Conservation (phyloP, 2,329 filamentous ascomycete genomes). For the Curvularia hawaiiensis region DNA sequence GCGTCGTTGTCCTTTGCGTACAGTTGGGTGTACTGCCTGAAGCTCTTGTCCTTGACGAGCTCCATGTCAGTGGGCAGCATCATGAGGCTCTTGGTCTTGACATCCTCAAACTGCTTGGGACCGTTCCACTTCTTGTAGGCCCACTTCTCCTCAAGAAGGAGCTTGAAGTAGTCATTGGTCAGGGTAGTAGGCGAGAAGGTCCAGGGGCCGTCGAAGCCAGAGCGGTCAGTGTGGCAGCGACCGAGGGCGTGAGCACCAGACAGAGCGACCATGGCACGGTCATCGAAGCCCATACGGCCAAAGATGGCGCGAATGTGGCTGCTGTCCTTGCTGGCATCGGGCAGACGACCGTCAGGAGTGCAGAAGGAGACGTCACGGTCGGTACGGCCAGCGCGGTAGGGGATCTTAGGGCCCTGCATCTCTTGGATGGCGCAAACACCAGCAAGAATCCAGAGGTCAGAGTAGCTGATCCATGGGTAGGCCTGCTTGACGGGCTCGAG, state of each 20-base stretch:
- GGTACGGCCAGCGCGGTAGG: slow-evolving; percentile 83
- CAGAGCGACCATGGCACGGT: slow-evolving; percentile 94
- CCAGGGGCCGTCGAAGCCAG: slow-evolving; percentile 85
- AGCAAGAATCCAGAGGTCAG: slow-evolving; percentile 92
- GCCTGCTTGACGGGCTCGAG: slow-evolving; percentile 87
- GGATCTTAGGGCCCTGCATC: slow-evolving; percentile 86
- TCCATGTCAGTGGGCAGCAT: slow-evolving; percentile 95
- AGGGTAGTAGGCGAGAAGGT: slow-evolving; percentile 78
- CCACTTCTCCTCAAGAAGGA: slow-evolving; percentile 93
- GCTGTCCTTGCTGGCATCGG: slow-evolving; percentile 78
- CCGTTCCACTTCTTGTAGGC: slow-evolving; percentile 96
- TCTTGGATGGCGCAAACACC: slow-evolving; percentile 90
- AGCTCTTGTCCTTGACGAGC: slow-evolving; percentile 84
- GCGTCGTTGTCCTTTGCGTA: slow-evolving; percentile 89
- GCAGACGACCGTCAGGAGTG: slow-evolving; percentile 90
- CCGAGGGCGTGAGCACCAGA: slow-evolving; percentile 82
- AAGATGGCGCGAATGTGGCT: slow-evolving; percentile 90
- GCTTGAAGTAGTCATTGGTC: slow-evolving; percentile 93
- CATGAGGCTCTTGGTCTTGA: slow-evolving; percentile 86
- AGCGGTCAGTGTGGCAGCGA: slow-evolving; percentile 87
- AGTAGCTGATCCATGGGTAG: slow-evolving; percentile 96
- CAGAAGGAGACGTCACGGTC: slow-evolving; percentile 83
- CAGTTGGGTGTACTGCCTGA: slow-evolving; percentile 78
- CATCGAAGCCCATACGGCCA: slow-evolving; percentile 95
- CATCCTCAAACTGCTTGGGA: slow-evolving; percentile 88